Evolutionary conservation across 2,329 filamentous ascomycete species (phyloP).

Genomic region (Pseudogymnoascus sp.): DNA sequence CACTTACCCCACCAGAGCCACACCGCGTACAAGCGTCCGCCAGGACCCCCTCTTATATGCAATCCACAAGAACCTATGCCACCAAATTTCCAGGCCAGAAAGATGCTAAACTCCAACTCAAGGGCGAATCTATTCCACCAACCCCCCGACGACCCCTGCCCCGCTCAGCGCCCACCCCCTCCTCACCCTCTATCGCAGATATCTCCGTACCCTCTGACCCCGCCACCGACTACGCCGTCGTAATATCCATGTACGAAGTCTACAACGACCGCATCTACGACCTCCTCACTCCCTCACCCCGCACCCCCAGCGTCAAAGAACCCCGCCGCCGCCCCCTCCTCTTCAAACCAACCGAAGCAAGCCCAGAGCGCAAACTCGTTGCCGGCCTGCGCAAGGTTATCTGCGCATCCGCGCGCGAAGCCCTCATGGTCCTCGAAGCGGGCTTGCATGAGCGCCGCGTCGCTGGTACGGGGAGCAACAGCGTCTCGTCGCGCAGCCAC

Average conservation of each 20-base stretch:
- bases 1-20: slow-evolving; percentile 15
- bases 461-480: slow-evolving; percentile 86
- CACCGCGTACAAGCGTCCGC: not conserved
- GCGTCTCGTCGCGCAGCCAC: slow-evolving; percentile 83
- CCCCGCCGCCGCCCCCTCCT: slow-evolving; percentile 69
- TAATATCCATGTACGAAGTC: slow-evolving; percentile 97
- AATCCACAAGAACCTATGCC: slow-evolving; percentile 12
- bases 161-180: slow-evolving; percentile 62
- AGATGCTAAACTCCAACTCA: slow-evolving; percentile 29
- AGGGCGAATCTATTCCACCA: slow-evolving; percentile 47
- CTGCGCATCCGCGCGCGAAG: slow-evolving; percentile 73
- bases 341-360: slow-evolving; percentile 86
- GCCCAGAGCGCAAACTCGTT: slow-evolving; percentile 87
- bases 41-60: slow-evolving; percentile 24
- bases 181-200: slow-evolving; percentile 64
- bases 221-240: slow-evolving; percentile 71
- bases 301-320: slow-evolving; percentile 57
- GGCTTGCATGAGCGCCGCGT: slow-evolving; percentile 81
- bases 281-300: slow-evolving; percentile 60
- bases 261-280: slow-evolving; percentile 99
- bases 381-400: slow-evolving; percentile 86
- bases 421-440: slow-evolving; percentile 81
- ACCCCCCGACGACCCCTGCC: slow-evolving; percentile 53
- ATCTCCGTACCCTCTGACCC: slow-evolving; percentile 59
- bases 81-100: not conserved